Percentiles rank a stretch among this genome's conserved stretches.
Conservation (phyloP, 805 yeast genomes). For the Nakazawaea wickerhamii region DNA sequence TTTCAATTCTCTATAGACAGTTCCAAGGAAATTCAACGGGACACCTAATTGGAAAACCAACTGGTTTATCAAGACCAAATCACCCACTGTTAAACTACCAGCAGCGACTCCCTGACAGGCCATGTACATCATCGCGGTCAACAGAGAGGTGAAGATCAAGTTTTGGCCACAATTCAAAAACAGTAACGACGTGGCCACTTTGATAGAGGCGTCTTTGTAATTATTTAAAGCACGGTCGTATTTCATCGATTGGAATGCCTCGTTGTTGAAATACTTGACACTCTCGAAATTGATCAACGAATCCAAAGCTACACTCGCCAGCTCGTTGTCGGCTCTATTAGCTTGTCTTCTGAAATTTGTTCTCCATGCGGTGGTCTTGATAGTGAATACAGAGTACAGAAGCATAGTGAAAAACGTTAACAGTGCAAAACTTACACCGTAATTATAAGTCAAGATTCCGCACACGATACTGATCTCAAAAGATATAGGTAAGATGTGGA, state of each 20-base stretch:
- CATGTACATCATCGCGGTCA: constrained; percentile 97
- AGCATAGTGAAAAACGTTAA: constrained; percentile 85
- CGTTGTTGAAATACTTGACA: constrained; percentile 93
- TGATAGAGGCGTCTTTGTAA: constrained; percentile 71
- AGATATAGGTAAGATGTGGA: constrained; percentile 88
- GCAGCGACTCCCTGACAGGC: constrained; percentile 89
- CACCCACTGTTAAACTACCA: constrained; percentile 87
- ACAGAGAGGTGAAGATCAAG: constrained; percentile 76
- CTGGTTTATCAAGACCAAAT: constrained; percentile 89
- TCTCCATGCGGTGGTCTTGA: constrained; percentile 93
- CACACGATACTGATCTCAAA: constrained; percentile 92
- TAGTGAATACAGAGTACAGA: constrained; percentile 83
- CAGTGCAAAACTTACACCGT: constrained; percentile 83
- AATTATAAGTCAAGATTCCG: constrained; percentile 89
- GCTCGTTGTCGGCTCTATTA: constrained; percentile 88
- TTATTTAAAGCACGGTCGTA: constrained; percentile 69
- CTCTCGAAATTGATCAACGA: constrained; percentile 92
- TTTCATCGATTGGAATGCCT: constrained; percentile 67
- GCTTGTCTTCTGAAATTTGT: constrained; percentile 86
- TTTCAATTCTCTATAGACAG: constrained; percentile 90
- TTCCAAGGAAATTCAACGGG: constrained; percentile 90
- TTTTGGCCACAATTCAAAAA: constrained; percentile 77
- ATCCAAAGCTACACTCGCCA: constrained; percentile 93
- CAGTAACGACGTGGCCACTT: constrained; percentile 81
- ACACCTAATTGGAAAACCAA: constrained; percentile 93